These are phyloP conservation scores for Apiotrichum gamsii DNA, from an alignment of 1,284 basidiomycete species.

Conservation along the genomic window DNA sequence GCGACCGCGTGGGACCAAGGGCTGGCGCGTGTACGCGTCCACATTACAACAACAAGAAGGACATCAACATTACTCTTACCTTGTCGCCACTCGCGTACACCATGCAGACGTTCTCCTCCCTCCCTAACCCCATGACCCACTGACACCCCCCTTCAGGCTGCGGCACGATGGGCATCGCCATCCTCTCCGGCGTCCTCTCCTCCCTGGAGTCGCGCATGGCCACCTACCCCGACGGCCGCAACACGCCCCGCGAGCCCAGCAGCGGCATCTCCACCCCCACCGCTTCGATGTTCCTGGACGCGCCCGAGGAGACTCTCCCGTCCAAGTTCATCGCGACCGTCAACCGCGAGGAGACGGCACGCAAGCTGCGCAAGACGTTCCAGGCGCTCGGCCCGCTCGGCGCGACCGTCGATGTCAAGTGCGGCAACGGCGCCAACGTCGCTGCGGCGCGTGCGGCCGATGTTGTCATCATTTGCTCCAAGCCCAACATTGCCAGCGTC, in stretches of 20 bases:
- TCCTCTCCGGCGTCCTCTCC: conserved; percentile 64
- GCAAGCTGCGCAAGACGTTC: conserved; percentile 64
- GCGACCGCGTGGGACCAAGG: no score
- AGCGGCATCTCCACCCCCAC: conserved; percentile 73
- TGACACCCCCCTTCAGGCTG: conserved; percentile 61
- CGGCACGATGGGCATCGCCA: conserved; percentile 96
- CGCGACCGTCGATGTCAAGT: conserved; percentile 61
- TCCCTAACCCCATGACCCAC: background rate
- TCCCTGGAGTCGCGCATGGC: conserved; percentile 40
- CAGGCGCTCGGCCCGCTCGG: conserved; percentile 53
- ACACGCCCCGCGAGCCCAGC: conserved; percentile 56
- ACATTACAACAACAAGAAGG: no score
- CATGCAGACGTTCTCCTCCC: no score
- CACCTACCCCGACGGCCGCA: conserved; percentile 13
- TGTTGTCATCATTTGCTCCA: conserved; percentile 85
- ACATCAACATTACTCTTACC: no score
- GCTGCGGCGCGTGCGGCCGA: conserved; percentile 66
- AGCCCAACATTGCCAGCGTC: conserved; percentile 77
- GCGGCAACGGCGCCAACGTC: conserved; percentile 60
- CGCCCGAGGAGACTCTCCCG: conserved; percentile 64
- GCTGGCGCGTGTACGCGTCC: no score
- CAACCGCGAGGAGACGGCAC: conserved; percentile 66
- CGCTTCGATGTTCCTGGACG: conserved; percentile 44
- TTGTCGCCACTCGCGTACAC: no score
- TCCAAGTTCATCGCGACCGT: conserved; percentile 86